A percentile compares a stretch with the other conserved stretches of the same genome.
Conservation (phyloP, 345 rosid species). For the Abelmoschus esculentus region DNA sequence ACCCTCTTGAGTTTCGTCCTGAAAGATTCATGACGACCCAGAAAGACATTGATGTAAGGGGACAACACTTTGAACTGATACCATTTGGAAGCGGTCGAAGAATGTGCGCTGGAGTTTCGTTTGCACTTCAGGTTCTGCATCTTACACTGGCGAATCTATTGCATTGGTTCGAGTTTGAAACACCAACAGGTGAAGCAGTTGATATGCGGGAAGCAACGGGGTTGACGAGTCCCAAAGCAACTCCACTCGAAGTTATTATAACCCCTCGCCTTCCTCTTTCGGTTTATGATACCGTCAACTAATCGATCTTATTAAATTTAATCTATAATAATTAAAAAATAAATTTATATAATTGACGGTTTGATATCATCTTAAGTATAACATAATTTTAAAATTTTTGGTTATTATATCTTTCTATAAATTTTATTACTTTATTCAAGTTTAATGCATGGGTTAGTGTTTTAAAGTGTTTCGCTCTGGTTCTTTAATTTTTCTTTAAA, state of each 20-base stretch:
- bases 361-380: too few species aligned
- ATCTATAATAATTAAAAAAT: too few species aligned
- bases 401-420: too few species aligned
- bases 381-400: too few species aligned
- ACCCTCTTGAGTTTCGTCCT: conserved; percentile 20
- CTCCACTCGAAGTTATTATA: neutral
- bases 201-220: conserved; percentile 19
- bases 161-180: conserved; percentile 21
- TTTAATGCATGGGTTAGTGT: too few species aligned
- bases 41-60: conserved; percentile 19
- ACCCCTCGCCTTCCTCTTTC: neutral
- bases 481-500: too few species aligned
- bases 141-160: conserved; percentile 20
- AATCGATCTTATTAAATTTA: neutral
- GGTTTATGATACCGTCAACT: neutral
- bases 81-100: conserved; percentile 31
- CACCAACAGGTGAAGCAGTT: conserved; percentile 4
- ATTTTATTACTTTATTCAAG: too few species aligned
- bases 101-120: conserved; percentile 21
- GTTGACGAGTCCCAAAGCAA: conserved; percentile 12
- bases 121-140: conserved; percentile 19
- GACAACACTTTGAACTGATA: conserved; percentile 18
- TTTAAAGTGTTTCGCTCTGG: too few species aligned
- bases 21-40: conserved; percentile 24
- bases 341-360: too few species aligned